Percentiles rank a stretch among this genome's conserved stretches.
Evolutionary conservation across 345 rosid species (phyloP).

Genomic region (Salix viminalis): DNA sequence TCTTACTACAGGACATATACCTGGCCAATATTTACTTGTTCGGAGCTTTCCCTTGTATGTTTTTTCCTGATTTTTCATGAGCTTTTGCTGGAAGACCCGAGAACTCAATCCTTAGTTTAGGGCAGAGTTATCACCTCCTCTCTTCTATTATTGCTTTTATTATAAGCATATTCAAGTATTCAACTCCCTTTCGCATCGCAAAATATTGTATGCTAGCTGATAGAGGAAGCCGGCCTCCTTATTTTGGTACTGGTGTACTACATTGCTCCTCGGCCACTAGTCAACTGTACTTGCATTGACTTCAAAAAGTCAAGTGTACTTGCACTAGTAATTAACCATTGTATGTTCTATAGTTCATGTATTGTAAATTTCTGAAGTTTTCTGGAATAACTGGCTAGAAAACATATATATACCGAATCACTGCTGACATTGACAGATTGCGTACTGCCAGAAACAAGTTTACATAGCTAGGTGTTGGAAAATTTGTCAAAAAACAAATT

Average conservation of each 20-base stretch:
- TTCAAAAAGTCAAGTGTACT: neutral
- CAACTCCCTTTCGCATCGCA: no score
- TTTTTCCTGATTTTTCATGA: neutral
- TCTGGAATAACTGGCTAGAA: neutral
- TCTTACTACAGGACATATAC: no score
- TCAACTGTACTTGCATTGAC: constrained; percentile 12
- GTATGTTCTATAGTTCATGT: neutral
- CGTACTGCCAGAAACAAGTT: neutral
- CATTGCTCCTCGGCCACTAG: neutral
- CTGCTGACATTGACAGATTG: neutral
- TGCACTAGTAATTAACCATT: neutral
- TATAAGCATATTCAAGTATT: neutral
- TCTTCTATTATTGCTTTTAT: neutral
- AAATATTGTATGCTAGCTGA: no score
- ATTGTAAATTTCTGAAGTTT: neutral
- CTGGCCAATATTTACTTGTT: no score
- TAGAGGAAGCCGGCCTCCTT: neutral
- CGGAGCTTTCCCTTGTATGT: no score
- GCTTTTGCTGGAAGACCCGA: no score
- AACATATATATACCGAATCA: neutral
- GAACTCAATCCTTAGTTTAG: no score
- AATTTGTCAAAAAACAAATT: no score
- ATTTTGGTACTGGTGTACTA: neutral
- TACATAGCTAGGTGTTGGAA: no score
- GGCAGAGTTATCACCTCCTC: neutral